phyloP scores from a whole-genome alignment of 2,329 filamentous ascomycete species.

The Paraphoma sp. region DNA sequence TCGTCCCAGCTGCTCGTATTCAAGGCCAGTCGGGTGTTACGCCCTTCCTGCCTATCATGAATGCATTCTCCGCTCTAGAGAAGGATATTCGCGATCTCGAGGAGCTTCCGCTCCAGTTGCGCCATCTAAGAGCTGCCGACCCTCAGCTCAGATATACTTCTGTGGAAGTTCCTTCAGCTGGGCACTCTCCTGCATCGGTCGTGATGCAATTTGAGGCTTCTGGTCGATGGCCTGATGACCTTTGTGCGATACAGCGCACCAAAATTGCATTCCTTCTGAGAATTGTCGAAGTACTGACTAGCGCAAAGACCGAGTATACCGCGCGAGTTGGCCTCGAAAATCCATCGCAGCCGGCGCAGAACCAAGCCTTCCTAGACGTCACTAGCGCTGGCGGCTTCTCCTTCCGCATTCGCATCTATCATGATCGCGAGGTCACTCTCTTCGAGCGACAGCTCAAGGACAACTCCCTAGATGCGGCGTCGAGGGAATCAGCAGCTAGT shows the following conservation, averaged over 20 bases:
- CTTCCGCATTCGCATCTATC: constrained; percentile 87
- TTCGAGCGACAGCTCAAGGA: constrained; percentile 81
- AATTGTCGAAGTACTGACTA: constrained; percentile 74
- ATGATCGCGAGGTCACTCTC: constrained; percentile 83
- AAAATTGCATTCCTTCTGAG: constrained; percentile 86
- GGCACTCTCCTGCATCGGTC: constrained; percentile 70
- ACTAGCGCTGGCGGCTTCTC: constrained; percentile 72
- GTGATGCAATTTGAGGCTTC: constrained; percentile 93
- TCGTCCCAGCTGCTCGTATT: constrained; percentile 49
- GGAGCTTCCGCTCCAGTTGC: constrained; percentile 84
- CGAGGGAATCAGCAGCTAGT: constrained; percentile 72
- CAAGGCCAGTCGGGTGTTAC: constrained; percentile 50
- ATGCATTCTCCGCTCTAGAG: constrained; percentile 76
- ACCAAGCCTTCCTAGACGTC: constrained; percentile 83
- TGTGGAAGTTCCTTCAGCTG: constrained; percentile 60
- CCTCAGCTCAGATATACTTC: constrained; percentile 78
- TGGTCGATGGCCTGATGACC: constrained; percentile 89
- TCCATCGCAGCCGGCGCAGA: constrained; percentile 69
- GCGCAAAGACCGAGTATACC: constrained; percentile 65
- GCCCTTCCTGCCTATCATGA: constrained; percentile 72
- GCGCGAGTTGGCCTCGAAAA: constrained; percentile 84
- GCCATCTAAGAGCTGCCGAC: constrained; percentile 77
- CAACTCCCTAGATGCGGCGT: constrained; percentile 68
- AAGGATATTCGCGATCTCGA: constrained; percentile 78
- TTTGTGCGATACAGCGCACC: constrained; percentile 88